A percentile compares a stretch with the other conserved stretches of the same genome.
Conservation (phyloP, 2,329 filamentous ascomycete genomes). For the Rhynchosporium secalis region DNA sequence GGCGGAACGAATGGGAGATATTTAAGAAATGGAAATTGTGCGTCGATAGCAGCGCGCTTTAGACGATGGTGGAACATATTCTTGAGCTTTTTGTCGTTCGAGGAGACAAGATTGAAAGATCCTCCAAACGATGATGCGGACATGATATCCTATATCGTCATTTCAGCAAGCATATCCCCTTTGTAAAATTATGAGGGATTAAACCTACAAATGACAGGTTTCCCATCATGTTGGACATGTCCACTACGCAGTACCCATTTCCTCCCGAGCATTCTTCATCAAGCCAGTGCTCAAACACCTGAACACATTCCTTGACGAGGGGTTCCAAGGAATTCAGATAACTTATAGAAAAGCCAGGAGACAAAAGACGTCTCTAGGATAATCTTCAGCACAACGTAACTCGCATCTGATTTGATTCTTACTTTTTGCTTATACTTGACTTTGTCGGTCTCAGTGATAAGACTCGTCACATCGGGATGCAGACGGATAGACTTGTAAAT, state of each 20-base stretch:
- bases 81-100: constrained; percentile 23
- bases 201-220: constrained; percentile 24
- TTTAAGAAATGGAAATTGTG: constrained; percentile 24
- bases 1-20: constrained; percentile 23
- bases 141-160: constrained; percentile 24
- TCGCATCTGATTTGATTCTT: not conserved
- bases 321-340: constrained; percentile 29
- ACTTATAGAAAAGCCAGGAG: constrained; percentile 28
- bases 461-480: constrained; percentile 14
- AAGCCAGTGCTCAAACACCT: constrained; percentile 21
- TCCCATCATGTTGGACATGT: constrained; percentile 22
- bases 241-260: constrained; percentile 16
- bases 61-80: constrained; percentile 23
- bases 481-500: constrained; percentile 21
- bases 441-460: constrained; percentile 27
- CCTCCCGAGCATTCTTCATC: constrained; percentile 17
- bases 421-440: constrained; percentile 27
- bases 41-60: constrained; percentile 19
- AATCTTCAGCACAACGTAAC: not conserved
- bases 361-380: constrained; percentile 24
- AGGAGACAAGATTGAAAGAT: constrained; percentile 27
- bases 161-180: not conserved
- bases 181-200: not conserved
- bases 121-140: constrained; percentile 27
- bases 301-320: constrained; percentile 24